These are phyloP conservation scores for Plasmodium cynomolgi DNA, from an alignment of 169 alveolate genomes.

Conservation along the genomic window DNA sequence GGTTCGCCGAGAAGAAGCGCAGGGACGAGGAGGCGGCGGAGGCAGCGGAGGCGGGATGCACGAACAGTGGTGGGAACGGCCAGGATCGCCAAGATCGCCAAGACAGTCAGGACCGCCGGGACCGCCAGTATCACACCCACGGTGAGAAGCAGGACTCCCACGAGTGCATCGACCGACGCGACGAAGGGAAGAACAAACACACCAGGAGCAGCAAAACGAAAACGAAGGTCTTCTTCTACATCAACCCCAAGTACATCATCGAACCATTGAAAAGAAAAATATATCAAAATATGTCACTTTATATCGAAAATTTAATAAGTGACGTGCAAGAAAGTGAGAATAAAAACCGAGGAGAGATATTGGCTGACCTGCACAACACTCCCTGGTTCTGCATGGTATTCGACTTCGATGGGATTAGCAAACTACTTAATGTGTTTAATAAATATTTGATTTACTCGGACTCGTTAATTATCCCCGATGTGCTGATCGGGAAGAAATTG, in stretches of 20 bases:
- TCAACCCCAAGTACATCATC: conserved; percentile 60
- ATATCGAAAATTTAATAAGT: conserved; percentile 70
- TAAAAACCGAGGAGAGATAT: conserved; percentile 59
- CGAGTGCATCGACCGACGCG: neutral
- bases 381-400: conserved; percentile 71
- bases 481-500: conserved; percentile 8
- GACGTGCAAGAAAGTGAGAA: conserved; percentile 51
- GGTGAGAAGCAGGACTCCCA: neutral
- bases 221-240: conserved; percentile 62
- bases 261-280: conserved; percentile 70
- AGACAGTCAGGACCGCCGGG: neutral
- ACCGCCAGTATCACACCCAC: neutral
- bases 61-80: neutral
- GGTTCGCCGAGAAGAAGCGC: neutral
- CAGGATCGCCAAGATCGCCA: neutral
- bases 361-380: conserved; percentile 38
- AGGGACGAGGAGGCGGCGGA: neutral
- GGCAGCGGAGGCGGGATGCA: neutral
- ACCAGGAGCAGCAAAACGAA: conserved; percentile 17
- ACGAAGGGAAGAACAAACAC: neutral
- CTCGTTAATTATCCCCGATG: conserved; percentile 60
- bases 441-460: conserved; percentile 71
- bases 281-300: conserved; percentile 66
- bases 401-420: conserved; percentile 72
- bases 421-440: conserved; percentile 53